These are phyloP conservation scores for Neonectria sp. DNA, from an alignment of 2,329 filamentous ascomycete species.

Conservation along the genomic window DNA sequence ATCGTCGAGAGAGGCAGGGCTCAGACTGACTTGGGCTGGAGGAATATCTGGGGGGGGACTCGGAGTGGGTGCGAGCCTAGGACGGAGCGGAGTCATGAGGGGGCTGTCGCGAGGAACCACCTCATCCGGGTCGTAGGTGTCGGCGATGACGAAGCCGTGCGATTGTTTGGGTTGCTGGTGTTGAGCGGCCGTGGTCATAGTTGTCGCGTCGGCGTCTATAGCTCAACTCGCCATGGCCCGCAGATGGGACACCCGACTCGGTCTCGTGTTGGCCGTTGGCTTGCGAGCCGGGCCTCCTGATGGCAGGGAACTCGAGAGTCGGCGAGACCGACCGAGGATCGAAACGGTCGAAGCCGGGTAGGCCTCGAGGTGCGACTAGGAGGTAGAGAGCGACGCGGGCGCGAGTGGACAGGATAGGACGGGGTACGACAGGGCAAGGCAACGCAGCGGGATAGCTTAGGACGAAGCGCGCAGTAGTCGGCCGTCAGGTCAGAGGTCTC, in stretches of 20 bases:
- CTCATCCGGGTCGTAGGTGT: slow-evolving; percentile 63
- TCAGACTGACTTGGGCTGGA: slow-evolving; percentile 54
- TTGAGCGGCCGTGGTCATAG: slow-evolving; percentile 54
- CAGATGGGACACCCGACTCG: slow-evolving; percentile 31
- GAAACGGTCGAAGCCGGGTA: not conserved
- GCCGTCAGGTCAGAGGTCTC: not conserved
- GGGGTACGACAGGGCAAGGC: not conserved
- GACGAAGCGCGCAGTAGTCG: slow-evolving; percentile 15
- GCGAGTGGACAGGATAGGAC: not conserved
- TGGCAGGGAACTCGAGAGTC: slow-evolving; percentile 4
- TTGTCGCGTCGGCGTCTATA: slow-evolving; percentile 48
- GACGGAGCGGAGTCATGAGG: slow-evolving; percentile 53
- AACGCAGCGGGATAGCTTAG: not conserved
- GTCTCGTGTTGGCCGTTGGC: slow-evolving; percentile 30
- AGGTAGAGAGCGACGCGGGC: slow-evolving; percentile 4
- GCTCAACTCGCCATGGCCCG: slow-evolving; percentile 55
- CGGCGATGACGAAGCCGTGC: slow-evolving; percentile 47
- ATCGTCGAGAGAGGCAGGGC: slow-evolving; percentile 51
- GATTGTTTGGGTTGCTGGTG: slow-evolving; percentile 51
- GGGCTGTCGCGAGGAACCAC: slow-evolving; percentile 59
- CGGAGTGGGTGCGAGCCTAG: slow-evolving; percentile 51
- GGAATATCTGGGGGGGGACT: slow-evolving; percentile 56
- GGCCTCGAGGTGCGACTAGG: not conserved
- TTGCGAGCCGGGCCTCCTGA: slow-evolving; percentile 26
- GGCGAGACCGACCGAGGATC: not conserved